Base-by-base conservation (phyloP, 2,329 filamentous ascomycete species). In the Myriosclerotinia scirpicola region DNA sequence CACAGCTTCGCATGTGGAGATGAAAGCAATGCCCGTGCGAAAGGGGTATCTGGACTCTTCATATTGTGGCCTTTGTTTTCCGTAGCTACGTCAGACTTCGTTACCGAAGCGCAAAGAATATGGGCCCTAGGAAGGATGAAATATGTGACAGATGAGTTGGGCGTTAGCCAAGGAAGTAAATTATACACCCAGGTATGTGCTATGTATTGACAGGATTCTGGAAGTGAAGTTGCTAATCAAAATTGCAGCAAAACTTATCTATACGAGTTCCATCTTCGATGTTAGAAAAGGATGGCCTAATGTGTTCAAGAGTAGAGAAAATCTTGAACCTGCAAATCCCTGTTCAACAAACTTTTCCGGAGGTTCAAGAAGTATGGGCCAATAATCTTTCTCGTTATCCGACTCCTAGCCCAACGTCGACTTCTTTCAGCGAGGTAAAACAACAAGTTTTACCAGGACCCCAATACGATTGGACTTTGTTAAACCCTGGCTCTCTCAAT, bases 1-100 rank as follows among this genome's bases (percentile, higher is more conserved):
- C 86, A 84, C 71, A 80, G 78, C 2, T 85, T 82, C 70, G 84
- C 83, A 20, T 79, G 84, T 40, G 83, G 85, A 46, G 77, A 81
- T 50, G 76, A 77, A n/a, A 68, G 68, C 17, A 46, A 48, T 5
- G 53, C 54, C 1, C 54, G 34, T 12, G 69, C 70, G 20, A 73
- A 70, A 53, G 67, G 68, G 5, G 54, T 73, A 7, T 67, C 71
- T 40, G 72, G 69, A n/a, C 67, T 73, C 9, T 73, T 71, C 12
- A 66, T 69, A 8, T 68, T 73, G 68, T 74, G 70, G 71, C 71
- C 72, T 15, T 40, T 74, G 7, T 74, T 72, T 44, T 65, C 52
- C 11, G 68, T 70, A 44, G 67, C 71, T 4, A 56, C 65, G 8
- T 73, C 70, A 3, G 73, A 74, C 56, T 73, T 74, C 58, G 68